Conservation (phyloP, 2,329 filamentous ascomycete genomes). For the Neurospora crassa region DNA sequence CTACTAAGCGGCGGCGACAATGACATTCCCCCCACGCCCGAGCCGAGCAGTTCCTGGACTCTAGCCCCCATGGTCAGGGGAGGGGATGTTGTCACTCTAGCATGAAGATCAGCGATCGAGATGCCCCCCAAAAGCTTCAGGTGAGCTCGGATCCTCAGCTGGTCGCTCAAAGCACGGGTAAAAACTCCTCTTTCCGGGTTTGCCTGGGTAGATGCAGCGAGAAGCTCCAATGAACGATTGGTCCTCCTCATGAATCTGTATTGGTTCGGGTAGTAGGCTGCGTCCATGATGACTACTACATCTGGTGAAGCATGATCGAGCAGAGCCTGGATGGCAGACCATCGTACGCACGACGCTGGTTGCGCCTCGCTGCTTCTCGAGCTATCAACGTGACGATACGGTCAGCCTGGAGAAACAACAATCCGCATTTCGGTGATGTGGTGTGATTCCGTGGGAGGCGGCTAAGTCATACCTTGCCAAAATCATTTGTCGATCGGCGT, state of each 20-base stretch:
- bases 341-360: constrained; percentile 39
- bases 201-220: constrained; percentile 45
- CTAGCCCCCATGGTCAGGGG: constrained; percentile 19
- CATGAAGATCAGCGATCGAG: constrained; percentile 44
- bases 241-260: not conserved
- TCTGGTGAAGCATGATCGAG: constrained; percentile 47
- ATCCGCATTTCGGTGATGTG: not conserved
- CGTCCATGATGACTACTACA: constrained; percentile 49
- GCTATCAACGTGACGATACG: constrained; percentile 25
- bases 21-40: not conserved
- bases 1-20: not conserved
- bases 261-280: constrained; percentile 43
- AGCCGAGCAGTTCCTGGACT: constrained; percentile 19
- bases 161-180: constrained; percentile 39
- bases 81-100: constrained; percentile 19
- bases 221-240: constrained; percentile 36
- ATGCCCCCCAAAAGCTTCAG: constrained; percentile 33
- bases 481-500: constrained; percentile 47
- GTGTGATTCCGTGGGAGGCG: not conserved
- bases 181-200: constrained; percentile 44
- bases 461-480: constrained; percentile 38
- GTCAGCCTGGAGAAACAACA: not conserved
- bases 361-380: constrained; percentile 31
- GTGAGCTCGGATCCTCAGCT: constrained; percentile 37
- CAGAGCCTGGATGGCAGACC: constrained; percentile 46